phyloP scores from a whole-genome alignment of 257 asterid species.

The Gentiana dahurica region DNA sequence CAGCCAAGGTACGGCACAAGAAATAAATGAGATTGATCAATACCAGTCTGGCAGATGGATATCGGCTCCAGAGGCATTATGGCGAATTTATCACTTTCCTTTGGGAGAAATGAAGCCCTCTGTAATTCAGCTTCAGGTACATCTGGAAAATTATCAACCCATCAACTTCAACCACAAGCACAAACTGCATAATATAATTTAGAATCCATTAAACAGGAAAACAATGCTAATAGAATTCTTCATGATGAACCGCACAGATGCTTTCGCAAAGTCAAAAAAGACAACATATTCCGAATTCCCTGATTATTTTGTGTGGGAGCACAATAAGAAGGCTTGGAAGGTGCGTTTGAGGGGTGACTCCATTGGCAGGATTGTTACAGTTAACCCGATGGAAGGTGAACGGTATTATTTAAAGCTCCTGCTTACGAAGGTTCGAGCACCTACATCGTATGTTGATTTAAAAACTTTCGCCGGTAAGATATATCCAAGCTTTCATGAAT shows the following conservation, averaged over 20 bases:
- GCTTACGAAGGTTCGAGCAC: background rate
- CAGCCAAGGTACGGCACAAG: too few species aligned
- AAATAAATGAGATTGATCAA: background rate
- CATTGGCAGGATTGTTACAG: too few species aligned
- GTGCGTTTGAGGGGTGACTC: too few species aligned
- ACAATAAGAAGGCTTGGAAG: background rate
- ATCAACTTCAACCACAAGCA: background rate
- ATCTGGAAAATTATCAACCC: background rate
- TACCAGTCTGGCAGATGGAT: background rate
- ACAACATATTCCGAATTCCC: background rate
- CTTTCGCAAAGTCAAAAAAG: background rate
- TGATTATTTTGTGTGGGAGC: background rate
- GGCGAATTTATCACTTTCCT: background rate
- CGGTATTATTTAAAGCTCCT: background rate
- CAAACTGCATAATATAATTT: background rate
- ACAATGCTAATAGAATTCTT: slow-evolving; percentile 1
- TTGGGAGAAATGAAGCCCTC: background rate
- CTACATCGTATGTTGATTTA: background rate
- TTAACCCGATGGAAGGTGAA: background rate
- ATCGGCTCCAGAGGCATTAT: background rate
- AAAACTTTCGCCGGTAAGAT: too few species aligned
- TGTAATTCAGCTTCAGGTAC: background rate
- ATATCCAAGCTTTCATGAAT: background rate
- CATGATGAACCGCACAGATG: background rate
- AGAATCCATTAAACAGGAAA: background rate